Conservation (phyloP, 2,329 filamentous ascomycete genomes). For the Elsinoe batatas region DNA sequence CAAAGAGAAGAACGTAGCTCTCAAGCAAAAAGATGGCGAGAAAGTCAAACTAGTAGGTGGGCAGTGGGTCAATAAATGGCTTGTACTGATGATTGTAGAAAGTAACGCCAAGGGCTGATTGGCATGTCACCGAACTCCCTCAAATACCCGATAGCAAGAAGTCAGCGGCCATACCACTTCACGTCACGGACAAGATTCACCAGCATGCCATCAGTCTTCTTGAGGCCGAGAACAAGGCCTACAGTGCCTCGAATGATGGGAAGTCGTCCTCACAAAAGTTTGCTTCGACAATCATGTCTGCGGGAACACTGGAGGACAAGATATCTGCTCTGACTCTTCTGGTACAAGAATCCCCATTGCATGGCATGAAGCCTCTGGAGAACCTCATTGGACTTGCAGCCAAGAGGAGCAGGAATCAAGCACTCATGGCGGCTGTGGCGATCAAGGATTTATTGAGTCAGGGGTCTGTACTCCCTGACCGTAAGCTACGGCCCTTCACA, state of each 20-base stretch:
- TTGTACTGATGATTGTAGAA: conserved; percentile 31
- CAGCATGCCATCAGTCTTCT: conserved; percentile 65
- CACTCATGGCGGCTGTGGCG: conserved; percentile 82
- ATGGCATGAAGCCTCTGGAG: conserved; percentile 84
- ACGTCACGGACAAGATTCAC: conserved; percentile 50
- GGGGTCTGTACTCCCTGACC: conserved; percentile 75
- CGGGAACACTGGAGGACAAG: conserved; percentile 92
- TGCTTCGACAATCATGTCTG: conserved; percentile 92
- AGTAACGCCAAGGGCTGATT: conserved; percentile 55
- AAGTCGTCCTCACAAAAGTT: conserved; percentile 89
- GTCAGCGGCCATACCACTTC: conserved; percentile 38
- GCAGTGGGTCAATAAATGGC: no score
- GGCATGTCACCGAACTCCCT: conserved; percentile 52
- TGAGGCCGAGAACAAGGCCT: conserved; percentile 66
- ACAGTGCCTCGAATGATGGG: conserved; percentile 59
- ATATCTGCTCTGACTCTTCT: conserved; percentile 89
- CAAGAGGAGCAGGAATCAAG: conserved; percentile 88
- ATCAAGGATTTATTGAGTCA: conserved; percentile 90
- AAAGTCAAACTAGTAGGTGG: conserved; percentile 7
- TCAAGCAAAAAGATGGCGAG: neutral
- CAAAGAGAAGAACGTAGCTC: neutral
- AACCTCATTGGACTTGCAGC: conserved; percentile 71
- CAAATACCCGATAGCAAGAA: conserved; percentile 38
- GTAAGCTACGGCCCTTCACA: conserved; percentile 70
- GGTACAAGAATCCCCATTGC: conserved; percentile 89